Percentiles rank a stretch among this genome's conserved stretches.
Conservation (phyloP, 441 rosid species). For the Geranium incanum region DNA sequence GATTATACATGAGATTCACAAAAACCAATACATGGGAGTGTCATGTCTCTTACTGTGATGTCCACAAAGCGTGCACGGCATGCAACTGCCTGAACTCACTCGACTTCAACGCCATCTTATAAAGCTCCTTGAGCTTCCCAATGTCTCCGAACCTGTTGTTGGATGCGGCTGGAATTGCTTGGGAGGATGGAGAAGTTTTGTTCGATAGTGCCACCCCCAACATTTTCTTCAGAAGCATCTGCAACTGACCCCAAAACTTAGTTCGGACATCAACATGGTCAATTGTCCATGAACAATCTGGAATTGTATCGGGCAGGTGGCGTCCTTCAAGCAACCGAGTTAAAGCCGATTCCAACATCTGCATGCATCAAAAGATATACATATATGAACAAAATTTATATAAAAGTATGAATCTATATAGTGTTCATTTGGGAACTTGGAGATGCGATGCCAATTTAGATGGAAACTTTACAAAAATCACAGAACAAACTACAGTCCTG, state of each 20-base stretch:
- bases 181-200: constrained; percentile 29
- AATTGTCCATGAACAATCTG: constrained; percentile 28
- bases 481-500: background rate
- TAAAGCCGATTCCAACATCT: constrained; percentile 79
- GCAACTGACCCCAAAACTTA: constrained; percentile 70
- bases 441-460: background rate
- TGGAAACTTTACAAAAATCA: background rate
- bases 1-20: background rate
- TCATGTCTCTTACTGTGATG: constrained; percentile 27
- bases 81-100: constrained; percentile 42
- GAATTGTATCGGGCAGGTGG: constrained; percentile 29
- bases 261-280: constrained; percentile 40
- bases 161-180: constrained; percentile 25
- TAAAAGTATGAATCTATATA: background rate
- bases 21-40: background rate
- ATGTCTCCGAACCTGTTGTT: constrained; percentile 35
- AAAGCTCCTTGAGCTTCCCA: constrained; percentile 64
- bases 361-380: background rate
- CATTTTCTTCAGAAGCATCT: constrained; percentile 60
- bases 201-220: constrained; percentile 35
- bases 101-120: constrained; percentile 63
- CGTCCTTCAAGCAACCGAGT: constrained; percentile 66
- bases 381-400: background rate
- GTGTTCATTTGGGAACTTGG: background rate
- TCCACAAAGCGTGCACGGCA: constrained; percentile 57